Percentiles rank a stretch among this genome's conserved stretches.
Conservation (phyloP, 2,329 filamentous ascomycete genomes). For the Fusarium drepaniforme region DNA sequence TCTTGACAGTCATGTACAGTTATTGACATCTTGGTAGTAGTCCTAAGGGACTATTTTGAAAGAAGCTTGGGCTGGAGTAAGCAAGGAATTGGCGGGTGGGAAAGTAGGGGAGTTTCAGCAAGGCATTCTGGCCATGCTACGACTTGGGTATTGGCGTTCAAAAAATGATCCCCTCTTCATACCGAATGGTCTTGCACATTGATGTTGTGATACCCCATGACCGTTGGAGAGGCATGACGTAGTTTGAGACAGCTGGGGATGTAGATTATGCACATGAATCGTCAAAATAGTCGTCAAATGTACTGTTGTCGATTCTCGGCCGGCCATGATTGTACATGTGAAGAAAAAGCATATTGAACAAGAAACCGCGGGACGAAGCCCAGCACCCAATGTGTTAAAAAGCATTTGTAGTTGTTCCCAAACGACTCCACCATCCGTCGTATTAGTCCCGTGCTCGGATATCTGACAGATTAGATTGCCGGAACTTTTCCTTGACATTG, state of each 20-base stretch:
- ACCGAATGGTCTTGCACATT: background rate
- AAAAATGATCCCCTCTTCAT: conserved; percentile 16
- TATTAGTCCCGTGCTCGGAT: background rate
- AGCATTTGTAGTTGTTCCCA: background rate
- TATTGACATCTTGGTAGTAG: background rate
- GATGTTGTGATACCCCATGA: background rate
- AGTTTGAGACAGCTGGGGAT: background rate
- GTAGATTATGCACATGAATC: conserved; percentile 2
- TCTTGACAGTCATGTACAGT: background rate
- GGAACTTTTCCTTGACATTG: background rate
- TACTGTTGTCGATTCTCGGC: conserved; percentile 1
- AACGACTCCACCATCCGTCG: background rate
- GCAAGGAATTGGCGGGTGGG: background rate
- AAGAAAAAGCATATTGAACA: background rate
- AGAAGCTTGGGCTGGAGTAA: background rate
- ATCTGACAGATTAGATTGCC: background rate
- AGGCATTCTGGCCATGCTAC: background rate
- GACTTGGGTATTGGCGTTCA: conserved; percentile 18
- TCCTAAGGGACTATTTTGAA: background rate
- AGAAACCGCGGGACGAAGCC: background rate
- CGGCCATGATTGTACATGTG: background rate
- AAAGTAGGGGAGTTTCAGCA: background rate
- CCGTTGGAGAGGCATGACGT: conserved; percentile 6
- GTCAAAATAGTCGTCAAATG: conserved; percentile 9
- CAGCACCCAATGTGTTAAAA: background rate